Conservation (phyloP, 2,329 filamentous ascomycete species). For the Colletotrichum sojae region DNA sequence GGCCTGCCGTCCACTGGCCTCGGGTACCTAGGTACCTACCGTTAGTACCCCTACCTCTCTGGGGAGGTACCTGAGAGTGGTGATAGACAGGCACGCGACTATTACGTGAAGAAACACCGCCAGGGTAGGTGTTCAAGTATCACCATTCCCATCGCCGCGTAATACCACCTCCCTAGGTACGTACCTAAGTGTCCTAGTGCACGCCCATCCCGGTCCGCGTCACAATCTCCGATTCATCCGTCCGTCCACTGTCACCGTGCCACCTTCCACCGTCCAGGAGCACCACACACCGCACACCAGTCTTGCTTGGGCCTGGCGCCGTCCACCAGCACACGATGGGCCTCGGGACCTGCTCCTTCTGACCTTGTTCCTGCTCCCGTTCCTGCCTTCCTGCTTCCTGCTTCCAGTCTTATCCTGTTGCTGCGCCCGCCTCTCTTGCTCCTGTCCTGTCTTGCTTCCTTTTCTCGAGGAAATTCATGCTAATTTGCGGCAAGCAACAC, state of each 20-base stretch:
- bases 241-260: conserved; percentile 18
- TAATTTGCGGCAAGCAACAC: neutral
- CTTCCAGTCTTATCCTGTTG: neutral
- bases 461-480: neutral
- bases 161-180: too few relatives aligned
- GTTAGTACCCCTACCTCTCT: neutral
- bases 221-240: conserved; percentile 40
- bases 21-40: conserved; percentile 2
- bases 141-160: neutral
- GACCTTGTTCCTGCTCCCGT: conserved; percentile 8
- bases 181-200: neutral
- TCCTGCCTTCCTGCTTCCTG: too few relatives aligned
- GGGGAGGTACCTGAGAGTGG: too few relatives aligned
- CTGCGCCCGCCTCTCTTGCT: neutral
- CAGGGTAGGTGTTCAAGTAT: too few relatives aligned
- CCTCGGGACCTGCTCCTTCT: conserved; percentile 34
- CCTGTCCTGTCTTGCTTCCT: neutral
- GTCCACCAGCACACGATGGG: conserved; percentile 24
- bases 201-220: conserved; percentile 17
- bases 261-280: conserved; percentile 12
- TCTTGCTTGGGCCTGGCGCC: conserved; percentile 15
- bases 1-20: neutral
- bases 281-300: neutral
- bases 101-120: too few relatives aligned
- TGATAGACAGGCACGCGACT: too few relatives aligned